A percentile compares a stretch with the other conserved stretches of the same genome.
Evolutionary conservation across 2,329 filamentous ascomycete genomes (phyloP).

Genomic region (Colletotrichum eleusines): DNA sequence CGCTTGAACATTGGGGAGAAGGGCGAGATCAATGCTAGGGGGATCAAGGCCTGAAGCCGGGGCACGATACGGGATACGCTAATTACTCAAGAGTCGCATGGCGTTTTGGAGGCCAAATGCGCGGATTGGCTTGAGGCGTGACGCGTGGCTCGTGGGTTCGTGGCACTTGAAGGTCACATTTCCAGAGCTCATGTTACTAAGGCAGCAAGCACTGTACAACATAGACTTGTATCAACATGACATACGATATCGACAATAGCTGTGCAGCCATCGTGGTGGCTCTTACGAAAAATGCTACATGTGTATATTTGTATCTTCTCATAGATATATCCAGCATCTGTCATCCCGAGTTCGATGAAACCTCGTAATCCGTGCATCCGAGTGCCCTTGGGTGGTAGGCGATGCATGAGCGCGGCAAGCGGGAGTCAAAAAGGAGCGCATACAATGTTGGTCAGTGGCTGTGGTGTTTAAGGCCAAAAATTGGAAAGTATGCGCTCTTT

Average conservation of each 20-base stretch:
- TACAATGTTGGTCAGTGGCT: too few species aligned
- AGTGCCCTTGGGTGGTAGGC: not conserved
- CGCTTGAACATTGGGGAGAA: slow-evolving; percentile 72
- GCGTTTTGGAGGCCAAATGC: not conserved
- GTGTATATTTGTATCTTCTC: not conserved
- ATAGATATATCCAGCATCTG: not conserved
- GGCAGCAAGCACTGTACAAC: not conserved
- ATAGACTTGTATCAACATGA: slow-evolving; percentile 10
- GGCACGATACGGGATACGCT: not conserved
- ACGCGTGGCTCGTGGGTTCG: not conserved
- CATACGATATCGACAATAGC: not conserved
- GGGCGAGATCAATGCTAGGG: slow-evolving; percentile 72
- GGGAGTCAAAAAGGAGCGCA: too few species aligned
- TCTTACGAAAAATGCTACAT: not conserved
- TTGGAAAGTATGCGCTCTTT: too few species aligned
- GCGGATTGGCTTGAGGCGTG: not conserved
- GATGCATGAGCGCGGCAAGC: not conserved
- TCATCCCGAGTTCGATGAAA: not conserved
- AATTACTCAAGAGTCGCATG: too few species aligned
- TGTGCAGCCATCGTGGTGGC: not conserved
- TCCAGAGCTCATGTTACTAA: not conserved
- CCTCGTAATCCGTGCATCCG: not conserved
- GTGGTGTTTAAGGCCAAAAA: too few species aligned
- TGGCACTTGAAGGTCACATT: not conserved
- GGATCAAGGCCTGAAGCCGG: slow-evolving; percentile 59